A percentile compares a stretch with the other conserved stretches of the same genome.
These are phyloP conservation scores for Craterostigma plantagineum DNA, from an alignment of 257 asterid genomes.

Conservation along the genomic window DNA sequence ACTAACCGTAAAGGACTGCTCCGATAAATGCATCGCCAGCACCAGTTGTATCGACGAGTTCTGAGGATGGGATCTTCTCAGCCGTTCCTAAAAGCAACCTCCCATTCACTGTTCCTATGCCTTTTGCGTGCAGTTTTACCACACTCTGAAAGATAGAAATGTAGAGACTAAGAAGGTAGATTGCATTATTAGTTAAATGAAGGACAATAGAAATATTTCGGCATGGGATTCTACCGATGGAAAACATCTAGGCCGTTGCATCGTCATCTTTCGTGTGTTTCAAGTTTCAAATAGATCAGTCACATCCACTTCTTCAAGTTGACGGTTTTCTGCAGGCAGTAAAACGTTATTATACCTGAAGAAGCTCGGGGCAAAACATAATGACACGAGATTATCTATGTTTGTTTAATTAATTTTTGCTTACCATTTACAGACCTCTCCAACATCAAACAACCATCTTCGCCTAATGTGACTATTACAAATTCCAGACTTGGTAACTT, in stretches of 20 bases:
- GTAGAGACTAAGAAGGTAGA: no score
- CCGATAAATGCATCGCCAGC: constrained; percentile 97
- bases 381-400: no score
- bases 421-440: constrained; percentile 21
- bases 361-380: no score
- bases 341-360: constrained; percentile 7
- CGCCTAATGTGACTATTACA: constrained; percentile 25
- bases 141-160: constrained; percentile 21
- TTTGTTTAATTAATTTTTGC: not conserved
- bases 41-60: constrained; percentile 87
- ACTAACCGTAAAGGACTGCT: constrained; percentile 65
- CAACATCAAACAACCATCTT: constrained; percentile 29
- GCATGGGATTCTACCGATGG: constrained; percentile 40
- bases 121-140: constrained; percentile 53
- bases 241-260: constrained; percentile 40
- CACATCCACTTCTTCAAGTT: constrained; percentile 46
- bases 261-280: constrained; percentile 30
- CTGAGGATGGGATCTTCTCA: constrained; percentile 64
- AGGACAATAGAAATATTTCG: not conserved
- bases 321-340: constrained; percentile 31
- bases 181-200: no score
- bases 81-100: constrained; percentile 78
- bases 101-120: constrained; percentile 53
- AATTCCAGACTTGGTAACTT: constrained; percentile 42
- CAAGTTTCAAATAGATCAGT: constrained; percentile 39